Percentiles rank a stretch among this genome's conserved stretches.
Conservation (phyloP, 2,329 filamentous ascomycete genomes). For the Onygena corvina region DNA sequence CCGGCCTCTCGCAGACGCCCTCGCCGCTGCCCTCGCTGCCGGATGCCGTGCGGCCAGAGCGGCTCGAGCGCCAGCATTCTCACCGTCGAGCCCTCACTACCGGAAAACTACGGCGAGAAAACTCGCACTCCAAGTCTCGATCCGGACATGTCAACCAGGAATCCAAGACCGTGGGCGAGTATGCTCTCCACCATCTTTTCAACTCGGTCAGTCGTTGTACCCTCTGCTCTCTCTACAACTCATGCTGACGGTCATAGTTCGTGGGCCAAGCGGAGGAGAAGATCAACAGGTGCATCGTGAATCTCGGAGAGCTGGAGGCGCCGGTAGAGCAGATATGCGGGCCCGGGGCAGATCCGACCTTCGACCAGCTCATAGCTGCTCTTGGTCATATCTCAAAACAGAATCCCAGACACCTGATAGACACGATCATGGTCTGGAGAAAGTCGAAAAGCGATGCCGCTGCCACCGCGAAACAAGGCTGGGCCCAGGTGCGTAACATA, state of each 20-base stretch:
- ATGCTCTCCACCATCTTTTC: conserved; percentile 90
- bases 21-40: conserved; percentile 28
- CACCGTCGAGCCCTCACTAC: conserved; percentile 40
- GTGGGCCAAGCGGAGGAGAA: conserved; percentile 95
- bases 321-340: conserved; percentile 84
- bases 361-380: conserved; percentile 88
- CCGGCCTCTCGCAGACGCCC: conserved; percentile 19
- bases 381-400: conserved; percentile 88
- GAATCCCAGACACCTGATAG: conserved; percentile 88
- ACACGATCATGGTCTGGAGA: conserved; percentile 96
- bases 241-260: conserved; percentile 45
- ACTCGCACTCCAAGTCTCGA: conserved; percentile 62
- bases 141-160: conserved; percentile 60
- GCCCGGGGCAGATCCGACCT: conserved; percentile 70
- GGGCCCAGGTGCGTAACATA: conserved; percentile 22
- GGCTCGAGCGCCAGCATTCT: conserved; percentile 19
- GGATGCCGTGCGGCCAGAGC: conserved; percentile 25
- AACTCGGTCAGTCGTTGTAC: conserved; percentile 55
- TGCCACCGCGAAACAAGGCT: conserved; percentile 47
- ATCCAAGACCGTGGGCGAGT: conserved; percentile 90
- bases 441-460: conserved; percentile 90
- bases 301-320: conserved; percentile 66
- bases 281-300: conserved; percentile 74
- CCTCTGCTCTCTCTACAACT: not conserved
- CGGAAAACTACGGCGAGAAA: conserved; percentile 53